A percentile compares a stretch with the other conserved stretches of the same genome.
Conservation (phyloP, 192 early-diverging fungal species). For the Dimargaris cristalligena region DNA sequence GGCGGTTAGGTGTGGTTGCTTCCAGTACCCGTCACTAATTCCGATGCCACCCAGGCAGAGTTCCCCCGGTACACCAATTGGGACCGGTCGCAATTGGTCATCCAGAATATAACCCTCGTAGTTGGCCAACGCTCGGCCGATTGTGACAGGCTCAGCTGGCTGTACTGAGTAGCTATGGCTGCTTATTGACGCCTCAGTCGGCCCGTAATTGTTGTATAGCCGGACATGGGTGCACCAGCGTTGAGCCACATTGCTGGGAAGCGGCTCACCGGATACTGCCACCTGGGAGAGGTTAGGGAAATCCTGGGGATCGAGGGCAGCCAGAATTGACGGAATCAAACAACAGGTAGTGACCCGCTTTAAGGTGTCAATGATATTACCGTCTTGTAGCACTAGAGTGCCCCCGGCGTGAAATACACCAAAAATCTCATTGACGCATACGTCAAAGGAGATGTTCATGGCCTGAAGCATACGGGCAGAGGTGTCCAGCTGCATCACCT, state of each 20-base stretch:
- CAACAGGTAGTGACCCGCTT: neutral
- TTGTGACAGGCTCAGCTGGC: neutral
- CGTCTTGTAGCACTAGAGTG: neutral
- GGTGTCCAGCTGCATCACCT: neutral
- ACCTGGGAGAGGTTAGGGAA: neutral
- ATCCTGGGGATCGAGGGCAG: neutral
- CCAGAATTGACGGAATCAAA: neutral
- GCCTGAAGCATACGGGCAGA: neutral
- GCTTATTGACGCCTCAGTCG: neutral
- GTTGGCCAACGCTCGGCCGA: neutral
- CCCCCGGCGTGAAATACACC: neutral
- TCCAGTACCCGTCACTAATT: neutral
- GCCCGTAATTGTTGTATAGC: neutral
- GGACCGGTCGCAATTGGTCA: neutral
- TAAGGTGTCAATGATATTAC: neutral
- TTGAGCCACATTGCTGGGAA: neutral
- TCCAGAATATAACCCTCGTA: conserved; percentile 6
- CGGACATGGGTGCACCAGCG: neutral
- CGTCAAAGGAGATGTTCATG: neutral
- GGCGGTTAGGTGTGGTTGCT: neutral
- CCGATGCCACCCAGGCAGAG: neutral
- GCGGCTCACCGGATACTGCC: neutral
- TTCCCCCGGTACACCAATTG: neutral
- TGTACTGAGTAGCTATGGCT: neutral
- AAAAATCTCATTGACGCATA: neutral